Base-by-base conservation (phyloP, 2,329 filamentous ascomycete species). In the Clarireedia paspali region DNA sequence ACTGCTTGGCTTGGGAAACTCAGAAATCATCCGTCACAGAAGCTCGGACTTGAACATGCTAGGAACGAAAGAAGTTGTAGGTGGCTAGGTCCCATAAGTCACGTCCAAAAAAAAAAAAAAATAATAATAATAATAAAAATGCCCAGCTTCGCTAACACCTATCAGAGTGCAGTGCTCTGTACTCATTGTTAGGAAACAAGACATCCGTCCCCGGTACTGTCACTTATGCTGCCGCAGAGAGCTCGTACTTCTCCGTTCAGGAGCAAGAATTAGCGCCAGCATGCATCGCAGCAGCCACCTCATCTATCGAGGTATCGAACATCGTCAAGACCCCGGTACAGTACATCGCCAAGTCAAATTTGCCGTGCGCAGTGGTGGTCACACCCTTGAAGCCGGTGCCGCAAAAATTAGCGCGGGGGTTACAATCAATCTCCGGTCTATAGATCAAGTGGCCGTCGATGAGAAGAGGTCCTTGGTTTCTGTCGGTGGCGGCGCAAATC, bases 371-470 rank as follows among this genome's bases (percentile, higher is more conserved):
- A 61, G 58, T 30, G 62, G 64, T 6, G 64, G 60, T 1, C 63
- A 66, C 27, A 57, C 44, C 1, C 40, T 57, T 6, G 63, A 61
- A 47, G 71, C 76, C 17, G 75, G 76, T 59, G 76, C 75, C 39
- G 73, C 79, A 1, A 83, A 75, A 60, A 75, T 78, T 49, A 66
- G 74, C 12, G 74, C 69, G 1, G 77, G 77, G 0, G 69, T 78
- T 1, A 65, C 79, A 4, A 74, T 83, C 59, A 77, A 77, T 10
- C 72, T 79, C 7, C 70, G 66, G 30, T 53, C 58, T 24, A 38
- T 67, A 20, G 62, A 64, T 30, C 20, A 61, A 23, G 54, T 68
- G 30, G 58, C 70, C 2, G 54, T 64, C 6, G 63, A 65, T 7
- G 53, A 60, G 1, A 64, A 70, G 14, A 63, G 65, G 3, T 64